Evolutionary conservation across 148 eudicot genomes (phyloP), one percentile per base, ranked within the genome.

Genomic region (Persicaria maculosa): DNA sequence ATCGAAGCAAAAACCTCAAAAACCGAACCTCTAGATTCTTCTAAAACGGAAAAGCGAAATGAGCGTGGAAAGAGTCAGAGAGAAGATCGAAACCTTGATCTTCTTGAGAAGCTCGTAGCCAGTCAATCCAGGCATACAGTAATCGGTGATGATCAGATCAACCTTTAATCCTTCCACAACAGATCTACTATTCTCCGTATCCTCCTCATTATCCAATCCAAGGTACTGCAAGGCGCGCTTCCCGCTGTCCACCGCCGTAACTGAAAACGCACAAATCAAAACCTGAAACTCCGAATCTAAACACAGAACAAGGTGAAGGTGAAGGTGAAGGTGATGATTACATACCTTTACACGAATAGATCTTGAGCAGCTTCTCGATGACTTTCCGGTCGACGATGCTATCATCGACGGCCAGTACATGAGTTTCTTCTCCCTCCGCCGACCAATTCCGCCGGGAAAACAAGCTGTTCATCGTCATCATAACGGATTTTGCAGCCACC

Each of bases 121-220:
- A 65, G 92, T 93, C 96, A 90, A 87, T 73, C 93, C 98, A 79
- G 98, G 98, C 98, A 93, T 93, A 54, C 96, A 93, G 40, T 93
- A 93, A 74, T 93, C 98, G 11, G 98, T 93, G 22, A 93, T 93
- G 14, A 90, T 85, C 71, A 93, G 79, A 93, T 93, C 96, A 50
- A 93, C 86, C 85, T 90, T 87, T 81, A 92, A 73, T 12, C 80
- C 96, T 87, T 91, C 84, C 36, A 57, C 62, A 78, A 77, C 81
- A 43, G 90, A 71, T 68, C 47, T 79, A 31, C 47, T 59, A 45
- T 77, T 59, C 79, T 80, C 64, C 16, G 47, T 31, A 14, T 15
- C 47, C 71, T 86, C 81, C 57, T 87, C 88, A 50, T 88, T 89
- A 61, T 87, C 88, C 64, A 92, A 78, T 10, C 97, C 97, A 10